Base-by-base conservation (phyloP, 441 rosid genomes). In the Aquilaria agallochum region DNA sequence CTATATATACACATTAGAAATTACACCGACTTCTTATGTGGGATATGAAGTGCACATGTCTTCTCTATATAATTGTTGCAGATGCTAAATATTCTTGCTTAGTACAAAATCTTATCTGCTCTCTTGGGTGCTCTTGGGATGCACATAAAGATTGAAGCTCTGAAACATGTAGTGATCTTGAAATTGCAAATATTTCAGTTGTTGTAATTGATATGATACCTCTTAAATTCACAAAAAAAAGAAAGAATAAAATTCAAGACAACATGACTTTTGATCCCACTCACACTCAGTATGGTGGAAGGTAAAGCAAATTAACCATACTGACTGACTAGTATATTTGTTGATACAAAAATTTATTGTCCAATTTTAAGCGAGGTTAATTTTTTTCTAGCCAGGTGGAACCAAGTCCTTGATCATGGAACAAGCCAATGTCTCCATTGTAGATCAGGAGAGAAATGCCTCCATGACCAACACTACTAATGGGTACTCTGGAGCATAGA, bases 91-190 rank as follows among this genome's bases (percentile, higher is more conserved):
- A 84, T 84, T 70, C 84, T 87, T 54, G 66, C 82, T 50, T 79
- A 69, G 56, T 84, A 75, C 47, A 77, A 63, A 66, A 45, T 71
- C 50, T 81, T 80, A 8, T 61, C 56, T 1, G 86, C 80, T 40
- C 50, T 79, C 56, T 76, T 74, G 0, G 83, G 83, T 3, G 34
- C 80, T 50, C 71, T 84, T 11, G 88, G 94, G 36, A 59, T 70
- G 50, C 94, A 84, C 55, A 66, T 90, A 50, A 66, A 64, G 13
- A 68, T 84, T 2, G 88, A 86, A 67, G 78, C 85, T 59, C 42
- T 80, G 32, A 85, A 80, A 63, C 82, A 84, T 42, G 81, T 80
- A 12, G 86, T 2, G 94, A 84, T 74, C 90, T 88, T 0, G 87
- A 78, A n/a, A 82, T 82, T 10, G 64, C 68, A 0, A 40, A 83